Percentiles rank a stretch among this genome's conserved stretches.
These are phyloP conservation scores for Phytopythium montanum DNA, from an alignment of 352 stramenopile genomes.

Conservation along the genomic window DNA sequence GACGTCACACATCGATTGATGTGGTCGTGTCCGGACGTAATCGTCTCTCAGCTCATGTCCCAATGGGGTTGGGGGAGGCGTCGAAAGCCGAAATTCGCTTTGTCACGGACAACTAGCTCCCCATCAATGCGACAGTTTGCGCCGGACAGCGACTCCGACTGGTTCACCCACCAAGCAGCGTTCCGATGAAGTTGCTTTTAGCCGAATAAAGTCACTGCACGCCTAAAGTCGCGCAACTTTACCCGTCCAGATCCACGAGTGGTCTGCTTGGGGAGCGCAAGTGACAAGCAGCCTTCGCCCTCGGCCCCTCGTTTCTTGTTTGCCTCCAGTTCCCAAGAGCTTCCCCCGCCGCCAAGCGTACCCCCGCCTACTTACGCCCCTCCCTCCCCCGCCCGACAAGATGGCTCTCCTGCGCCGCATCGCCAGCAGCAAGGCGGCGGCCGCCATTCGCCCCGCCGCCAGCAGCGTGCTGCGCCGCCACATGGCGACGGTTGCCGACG, in stretches of 20 bases:
- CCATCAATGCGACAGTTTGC: background rate
- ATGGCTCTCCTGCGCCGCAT: constrained; percentile 56
- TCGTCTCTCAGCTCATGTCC: background rate
- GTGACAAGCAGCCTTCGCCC: constrained; percentile 5
- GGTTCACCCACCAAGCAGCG: constrained; percentile 4
- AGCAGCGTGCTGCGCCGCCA: constrained; percentile 37
- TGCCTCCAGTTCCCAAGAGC: constrained; percentile 2
- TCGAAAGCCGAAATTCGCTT: background rate
- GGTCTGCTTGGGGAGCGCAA: constrained; percentile 5
- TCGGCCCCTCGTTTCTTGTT: background rate
- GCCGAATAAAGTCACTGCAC: background rate
- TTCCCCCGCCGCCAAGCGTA: constrained; percentile 11
- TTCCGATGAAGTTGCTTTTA: background rate
- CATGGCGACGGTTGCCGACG: constrained; percentile 72
- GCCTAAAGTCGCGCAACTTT: background rate
- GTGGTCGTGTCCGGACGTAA: background rate
- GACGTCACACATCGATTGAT: too few relatives aligned
- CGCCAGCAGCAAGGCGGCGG: constrained; percentile 34
- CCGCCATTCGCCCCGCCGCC: constrained; percentile 16
- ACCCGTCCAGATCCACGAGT: constrained; percentile 3
- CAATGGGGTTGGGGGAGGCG: background rate
- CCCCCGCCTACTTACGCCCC: background rate
- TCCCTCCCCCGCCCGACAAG: constrained; percentile 7
- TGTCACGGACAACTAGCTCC: background rate
- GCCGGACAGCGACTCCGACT: background rate